phyloP scores from a whole-genome alignment of 495 filamentous ascomycete species.

The Penicillium lividum region DNA sequence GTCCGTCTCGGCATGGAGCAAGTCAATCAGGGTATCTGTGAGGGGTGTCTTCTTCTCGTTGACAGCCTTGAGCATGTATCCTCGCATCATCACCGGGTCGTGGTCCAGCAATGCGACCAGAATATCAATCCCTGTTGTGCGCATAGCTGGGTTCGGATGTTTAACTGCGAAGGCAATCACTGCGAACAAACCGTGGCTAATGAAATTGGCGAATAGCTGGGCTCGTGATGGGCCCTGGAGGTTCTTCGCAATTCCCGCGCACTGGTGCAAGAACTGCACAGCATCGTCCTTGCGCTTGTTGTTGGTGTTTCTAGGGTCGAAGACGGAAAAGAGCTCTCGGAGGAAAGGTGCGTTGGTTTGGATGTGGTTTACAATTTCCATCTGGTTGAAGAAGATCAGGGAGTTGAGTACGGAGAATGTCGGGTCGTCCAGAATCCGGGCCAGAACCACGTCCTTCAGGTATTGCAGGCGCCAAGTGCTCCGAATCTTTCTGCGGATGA shows the following conservation, averaged over 20 bases:
- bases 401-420: conserved; percentile 98
- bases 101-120: conserved; percentile 94
- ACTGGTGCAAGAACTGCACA: conserved; percentile 95
- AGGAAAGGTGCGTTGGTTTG: conserved; percentile 77
- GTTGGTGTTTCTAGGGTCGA: conserved; percentile 63
- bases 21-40: conserved; percentile 90
- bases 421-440: conserved; percentile 93
- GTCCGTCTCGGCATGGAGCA: conserved; percentile 87
- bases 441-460: conserved; percentile 96
- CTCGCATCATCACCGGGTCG: conserved; percentile 89
- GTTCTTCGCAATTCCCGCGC: conserved; percentile 91
- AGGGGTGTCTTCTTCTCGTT: conserved; percentile 82
- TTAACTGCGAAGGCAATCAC: conserved; percentile 91
- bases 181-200: conserved; percentile 78
- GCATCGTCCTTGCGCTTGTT: conserved; percentile 84
- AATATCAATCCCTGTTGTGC: conserved; percentile 92
- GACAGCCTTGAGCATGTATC: conserved; percentile 88
- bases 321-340: conserved; percentile 87
- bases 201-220: conserved; percentile 84
- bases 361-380: conserved; percentile 93
- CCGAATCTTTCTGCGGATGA: conserved; percentile 88
- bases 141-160: conserved; percentile 77
- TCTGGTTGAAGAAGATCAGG: conserved; percentile 97
- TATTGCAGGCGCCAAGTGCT: conserved; percentile 95
- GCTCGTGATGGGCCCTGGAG: conserved; percentile 79